Evolutionary conservation across 768 basidiomycete species (phyloP).

Genomic region (Mrakia gelida): DNA sequence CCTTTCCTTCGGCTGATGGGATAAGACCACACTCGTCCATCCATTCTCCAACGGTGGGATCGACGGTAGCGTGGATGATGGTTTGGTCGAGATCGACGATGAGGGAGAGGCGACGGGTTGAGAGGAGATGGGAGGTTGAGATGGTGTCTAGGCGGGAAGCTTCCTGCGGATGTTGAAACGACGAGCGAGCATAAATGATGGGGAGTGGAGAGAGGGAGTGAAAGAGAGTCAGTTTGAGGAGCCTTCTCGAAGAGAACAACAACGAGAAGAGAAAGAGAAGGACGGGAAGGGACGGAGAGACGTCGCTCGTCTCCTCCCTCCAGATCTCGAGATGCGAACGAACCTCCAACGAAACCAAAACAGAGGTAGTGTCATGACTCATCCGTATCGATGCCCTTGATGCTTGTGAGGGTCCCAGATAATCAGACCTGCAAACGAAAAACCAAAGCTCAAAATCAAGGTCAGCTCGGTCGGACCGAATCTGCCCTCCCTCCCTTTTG

Average conservation of each 20-base stretch:
- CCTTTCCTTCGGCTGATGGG: conserved; percentile 22
- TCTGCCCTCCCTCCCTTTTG: no score
- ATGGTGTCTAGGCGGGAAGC: conserved; percentile 82
- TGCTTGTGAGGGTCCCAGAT: conserved; percentile 80
- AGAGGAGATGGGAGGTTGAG: conserved; percentile 71
- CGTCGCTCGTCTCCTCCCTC: neutral
- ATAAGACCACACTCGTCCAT: conserved; percentile 63
- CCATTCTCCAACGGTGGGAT: conserved; percentile 98
- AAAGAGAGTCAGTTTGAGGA: neutral
- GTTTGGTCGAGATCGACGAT: conserved; percentile 99
- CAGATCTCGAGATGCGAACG: conserved; percentile 23
- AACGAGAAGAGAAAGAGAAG: neutral
- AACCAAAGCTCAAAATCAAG: neutral
- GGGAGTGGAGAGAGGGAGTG: neutral
- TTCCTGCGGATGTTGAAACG: conserved; percentile 49
- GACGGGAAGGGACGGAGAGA: neutral
- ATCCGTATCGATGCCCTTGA: conserved; percentile 85
- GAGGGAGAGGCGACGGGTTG: conserved; percentile 73
- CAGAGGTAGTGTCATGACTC: conserved; percentile 86
- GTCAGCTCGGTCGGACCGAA: neutral
- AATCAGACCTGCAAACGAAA: conserved; percentile 60
- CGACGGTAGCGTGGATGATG: conserved; percentile 96
- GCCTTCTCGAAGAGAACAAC: no score
- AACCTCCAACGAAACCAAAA: conserved; percentile 76
- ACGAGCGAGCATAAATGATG: neutral